Base-by-base conservation (phyloP, 768 basidiomycete genomes). In the Mycena kentingensis region DNA sequence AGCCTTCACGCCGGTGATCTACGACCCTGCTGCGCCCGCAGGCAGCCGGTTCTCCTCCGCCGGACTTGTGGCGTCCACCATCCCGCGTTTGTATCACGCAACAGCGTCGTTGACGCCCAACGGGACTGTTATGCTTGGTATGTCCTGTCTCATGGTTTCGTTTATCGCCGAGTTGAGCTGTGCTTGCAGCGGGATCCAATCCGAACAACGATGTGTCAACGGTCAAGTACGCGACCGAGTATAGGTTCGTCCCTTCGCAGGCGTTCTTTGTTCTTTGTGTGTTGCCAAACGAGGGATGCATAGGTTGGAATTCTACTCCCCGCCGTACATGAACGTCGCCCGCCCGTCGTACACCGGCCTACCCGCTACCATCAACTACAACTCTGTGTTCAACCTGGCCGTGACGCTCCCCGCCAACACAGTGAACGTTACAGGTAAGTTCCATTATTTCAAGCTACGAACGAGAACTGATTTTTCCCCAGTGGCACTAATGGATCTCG, bases 111-210 rank as follows among this genome's bases (percentile, higher is more conserved):
- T 70, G 15, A 59, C 65, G 2, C 66, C 69, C 3, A 65, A 70
- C 48, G 71, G 70, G 5, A 61, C 64, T 31, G 61, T 73, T 36
- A 55, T 72, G 54, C 48, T 72, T 19, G 61, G 55, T 61, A 22
- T 3, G 57, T 46, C 22, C 13, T 36, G 44, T 57, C 15, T 25
- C 28, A 19, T n/a, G 31, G 6, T 2, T 19, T 38, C 15, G 18
- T 35, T 13, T 22, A 34, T 21, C 1, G 26, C 36, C 15, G 15
- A 28, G 42, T 19, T 37, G 3, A 21, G 31, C 11, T 25, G 5
- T 8, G 28, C 59, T 63, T 41, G 55, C 66, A 59, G 76, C 76
- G 10, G 78, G 77, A 3, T 77, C 75, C 12, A 79, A 79, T 57
- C 78, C 78, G 19, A 79, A 80, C 42, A 51, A 52, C 48, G 64